Evolutionary conservation across 164 flowering plant species (phyloP), one percentile per base, ranked within the genome.

Genomic region (Tetracentron sinense): DNA sequence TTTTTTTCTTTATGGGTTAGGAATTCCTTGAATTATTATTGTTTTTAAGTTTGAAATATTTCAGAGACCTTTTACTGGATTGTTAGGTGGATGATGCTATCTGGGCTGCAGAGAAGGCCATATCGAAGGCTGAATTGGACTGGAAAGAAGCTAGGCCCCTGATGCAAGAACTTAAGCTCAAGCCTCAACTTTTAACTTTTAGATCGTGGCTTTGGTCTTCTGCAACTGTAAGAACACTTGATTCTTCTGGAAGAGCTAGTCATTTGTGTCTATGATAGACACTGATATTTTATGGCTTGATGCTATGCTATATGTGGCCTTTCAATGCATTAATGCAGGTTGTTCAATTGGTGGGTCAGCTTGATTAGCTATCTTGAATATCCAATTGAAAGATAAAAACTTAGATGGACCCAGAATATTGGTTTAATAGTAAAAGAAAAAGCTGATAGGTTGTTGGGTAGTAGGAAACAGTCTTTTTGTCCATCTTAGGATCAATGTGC

Each of bases 151-250:
- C 86, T 42, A 7, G 50, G 42, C 21, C 56, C 19, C 74, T 94
- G 11, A 76, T 91, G 85, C 29, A 75, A 64, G 85, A 85, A 57
- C 78, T 91, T 57, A 65, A 73, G 60, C 61, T 94, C 60, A 88
- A 75, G 68, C 82, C 83, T 57, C 81, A 71, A 30, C 73, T 89
- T 38, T 61, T 53, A 14, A 81, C 81, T 28, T 82, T 89, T 30
- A 78, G 61, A 68, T 88, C 96, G 0, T 94, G 99, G 99, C 80
- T 89, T 59, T 94, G 99, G 99, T 95, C 97, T 70, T 81, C 83
- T 58, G 84, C 92, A 66, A 88, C 96, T 61, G 99, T 94, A 64
- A 85, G 95, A 44, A 42, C 55, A 27, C 23, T 21, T 50, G 48
- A n/a, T 25, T 22, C 28, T 4, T 38, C 20, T 52, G 3, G 10